Percentiles rank a stretch among this genome's conserved stretches.
Conservation (phyloP, 495 filamentous ascomycete species). For the Hyaloscypha finlandica region DNA sequence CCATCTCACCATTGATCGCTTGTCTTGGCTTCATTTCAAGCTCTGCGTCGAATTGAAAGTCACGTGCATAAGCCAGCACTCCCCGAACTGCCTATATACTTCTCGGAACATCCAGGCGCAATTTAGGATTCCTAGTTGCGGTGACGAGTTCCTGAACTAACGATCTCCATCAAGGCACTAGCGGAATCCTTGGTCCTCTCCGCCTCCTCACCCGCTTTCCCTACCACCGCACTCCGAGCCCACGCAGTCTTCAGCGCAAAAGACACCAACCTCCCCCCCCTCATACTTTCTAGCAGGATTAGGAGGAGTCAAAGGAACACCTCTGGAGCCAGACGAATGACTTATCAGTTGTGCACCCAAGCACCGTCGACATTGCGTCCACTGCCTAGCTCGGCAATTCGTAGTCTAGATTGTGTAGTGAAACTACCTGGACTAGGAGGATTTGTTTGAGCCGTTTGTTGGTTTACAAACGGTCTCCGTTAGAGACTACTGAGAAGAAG, state of each 20-base stretch:
- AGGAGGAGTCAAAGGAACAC: too few species aligned
- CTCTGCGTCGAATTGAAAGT: conserved; percentile 40
- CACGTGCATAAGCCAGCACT: not conserved
- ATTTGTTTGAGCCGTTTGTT: too few species aligned
- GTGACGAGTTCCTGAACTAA: conserved; percentile 50
- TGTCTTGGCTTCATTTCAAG: conserved; percentile 36
- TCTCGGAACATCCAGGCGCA: too few species aligned
- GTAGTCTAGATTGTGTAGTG: too few species aligned
- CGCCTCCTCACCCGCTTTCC: conserved; percentile 34
- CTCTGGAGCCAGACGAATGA: too few species aligned
- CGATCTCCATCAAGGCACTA: conserved; percentile 35
- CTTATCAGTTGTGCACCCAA: too few species aligned
- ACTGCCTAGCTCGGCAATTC: too few species aligned
- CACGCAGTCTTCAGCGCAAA: conserved; percentile 66
- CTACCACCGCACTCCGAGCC: conserved; percentile 65
- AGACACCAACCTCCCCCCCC: conserved; percentile 53
- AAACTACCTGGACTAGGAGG: too few species aligned
- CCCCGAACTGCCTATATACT: conserved; percentile 34
- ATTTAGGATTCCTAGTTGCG: not conserved
- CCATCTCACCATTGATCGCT: conserved; percentile 24
- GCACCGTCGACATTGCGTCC: too few species aligned
- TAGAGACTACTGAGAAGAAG: too few species aligned
- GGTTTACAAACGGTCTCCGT: too few species aligned
- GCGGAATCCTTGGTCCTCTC: conserved; percentile 10
- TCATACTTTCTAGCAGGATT: conserved; percentile 33